Evolutionary conservation across 2,329 filamentous ascomycete genomes (phyloP).

Genomic region (Colletotrichum gloeosporioides): DNA sequence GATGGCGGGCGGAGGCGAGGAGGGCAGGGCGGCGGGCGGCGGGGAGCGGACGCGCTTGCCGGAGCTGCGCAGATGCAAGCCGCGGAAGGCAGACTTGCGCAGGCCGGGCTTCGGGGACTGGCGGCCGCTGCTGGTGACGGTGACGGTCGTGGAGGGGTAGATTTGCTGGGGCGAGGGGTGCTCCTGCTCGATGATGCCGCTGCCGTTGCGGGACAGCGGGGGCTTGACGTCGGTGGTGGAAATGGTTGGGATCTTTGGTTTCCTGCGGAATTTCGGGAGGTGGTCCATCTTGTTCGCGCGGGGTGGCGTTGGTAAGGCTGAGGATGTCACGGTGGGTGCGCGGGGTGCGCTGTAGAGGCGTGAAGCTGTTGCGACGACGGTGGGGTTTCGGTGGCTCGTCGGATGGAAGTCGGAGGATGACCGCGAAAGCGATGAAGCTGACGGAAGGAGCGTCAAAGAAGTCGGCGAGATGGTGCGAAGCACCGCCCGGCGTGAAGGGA

Average conservation of each 20-base stretch:
- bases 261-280: conserved; percentile 47
- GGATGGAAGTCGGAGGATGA: not conserved
- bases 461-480: not conserved
- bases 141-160: conserved; percentile 22
- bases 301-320: not conserved
- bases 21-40: conserved; percentile 28
- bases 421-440: not conserved
- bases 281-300: conserved; percentile 41
- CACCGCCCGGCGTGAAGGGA: not conserved
- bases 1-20: conserved; percentile 28
- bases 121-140: not conserved
- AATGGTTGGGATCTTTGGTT: conserved; percentile 48
- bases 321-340: not conserved
- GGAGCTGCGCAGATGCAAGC: conserved; percentile 48
- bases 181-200: conserved; percentile 27
- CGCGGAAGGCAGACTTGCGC: conserved; percentile 47
- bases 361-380: not conserved
- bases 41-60: conserved; percentile 55
- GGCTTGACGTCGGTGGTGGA: conserved; percentile 40
- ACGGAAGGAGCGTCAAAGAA: not conserved
- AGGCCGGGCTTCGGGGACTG: conserved; percentile 25
- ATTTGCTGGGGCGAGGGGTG: conserved; percentile 25
- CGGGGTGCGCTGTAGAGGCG: not conserved
- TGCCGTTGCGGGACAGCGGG: conserved; percentile 15
- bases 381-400: not conserved